Conservation (phyloP, 176 grass and related monocot species). For the Olyra latifolia region DNA sequence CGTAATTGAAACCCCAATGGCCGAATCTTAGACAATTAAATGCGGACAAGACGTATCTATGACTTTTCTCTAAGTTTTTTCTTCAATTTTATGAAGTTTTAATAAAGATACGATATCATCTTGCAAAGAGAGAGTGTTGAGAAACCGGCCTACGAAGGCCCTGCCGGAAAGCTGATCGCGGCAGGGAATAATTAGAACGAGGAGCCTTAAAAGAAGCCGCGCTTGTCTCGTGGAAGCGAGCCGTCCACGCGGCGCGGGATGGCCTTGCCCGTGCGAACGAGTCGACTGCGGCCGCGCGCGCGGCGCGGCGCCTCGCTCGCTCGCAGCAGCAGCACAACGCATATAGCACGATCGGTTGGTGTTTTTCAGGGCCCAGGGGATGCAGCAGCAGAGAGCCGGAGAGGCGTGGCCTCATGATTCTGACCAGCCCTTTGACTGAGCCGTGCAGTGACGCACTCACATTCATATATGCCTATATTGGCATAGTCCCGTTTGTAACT, state of each 20-base stretch:
- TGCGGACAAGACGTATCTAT: too few relatives aligned
- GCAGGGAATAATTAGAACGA: slow-evolving; percentile 1
- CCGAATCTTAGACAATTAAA: too few relatives aligned
- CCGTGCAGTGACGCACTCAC: too few relatives aligned
- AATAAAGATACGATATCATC: too few relatives aligned
- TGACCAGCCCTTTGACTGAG: too few relatives aligned
- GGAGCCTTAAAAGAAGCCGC: neutral
- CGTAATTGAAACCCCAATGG: too few relatives aligned
- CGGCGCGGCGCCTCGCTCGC: neutral
- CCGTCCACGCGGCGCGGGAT: neutral
- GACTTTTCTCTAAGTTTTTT: too few relatives aligned
- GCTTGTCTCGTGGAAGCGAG: slow-evolving; percentile 9
- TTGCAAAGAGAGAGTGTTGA: too few relatives aligned
- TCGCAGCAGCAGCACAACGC: neutral
- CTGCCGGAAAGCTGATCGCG: slow-evolving; percentile 4
- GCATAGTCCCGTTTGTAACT: neutral
- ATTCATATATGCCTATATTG: neutral
- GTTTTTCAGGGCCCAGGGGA: neutral
- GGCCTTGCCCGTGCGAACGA: neutral
- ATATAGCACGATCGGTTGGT: neutral
- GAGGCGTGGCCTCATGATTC: too few relatives aligned
- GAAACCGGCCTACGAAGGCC: too few relatives aligned
- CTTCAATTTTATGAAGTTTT: too few relatives aligned
- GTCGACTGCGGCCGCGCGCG: neutral
- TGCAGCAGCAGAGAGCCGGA: neutral